phyloP scores from a whole-genome alignment of 2,329 filamentous ascomycete species.

The Metarhizium rileyi region DNA sequence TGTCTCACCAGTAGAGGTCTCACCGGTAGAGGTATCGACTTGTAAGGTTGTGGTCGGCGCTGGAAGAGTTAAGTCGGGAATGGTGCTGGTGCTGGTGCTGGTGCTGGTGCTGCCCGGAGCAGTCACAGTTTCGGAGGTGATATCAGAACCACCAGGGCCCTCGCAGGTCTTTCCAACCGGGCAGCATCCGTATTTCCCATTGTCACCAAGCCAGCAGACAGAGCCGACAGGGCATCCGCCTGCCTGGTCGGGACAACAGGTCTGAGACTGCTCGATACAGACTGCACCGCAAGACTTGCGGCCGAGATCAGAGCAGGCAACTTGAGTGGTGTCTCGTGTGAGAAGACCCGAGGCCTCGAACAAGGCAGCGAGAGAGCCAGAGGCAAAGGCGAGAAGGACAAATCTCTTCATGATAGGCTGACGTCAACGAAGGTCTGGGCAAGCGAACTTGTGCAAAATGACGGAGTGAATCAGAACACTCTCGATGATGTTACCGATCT shows the following conservation, averaged over 20 bases:
- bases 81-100: too few relatives aligned
- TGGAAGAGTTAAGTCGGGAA: too few relatives aligned
- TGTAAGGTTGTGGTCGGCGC: too few relatives aligned
- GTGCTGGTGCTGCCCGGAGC: slow-evolving; percentile 9
- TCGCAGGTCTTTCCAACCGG: slow-evolving; percentile 16
- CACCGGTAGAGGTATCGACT: too few relatives aligned
- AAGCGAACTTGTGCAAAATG: neutral
- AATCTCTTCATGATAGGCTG: slow-evolving; percentile 1
- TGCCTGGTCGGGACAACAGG: slow-evolving; percentile 19
- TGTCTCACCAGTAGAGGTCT: neutral
- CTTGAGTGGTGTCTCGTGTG: slow-evolving; percentile 3
- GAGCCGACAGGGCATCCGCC: slow-evolving; percentile 18
- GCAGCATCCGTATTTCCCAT: slow-evolving; percentile 21
- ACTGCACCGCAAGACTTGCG: slow-evolving; percentile 18
- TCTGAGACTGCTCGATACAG: slow-evolving; percentile 18
- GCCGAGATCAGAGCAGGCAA: slow-evolving; percentile 15
- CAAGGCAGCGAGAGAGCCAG: neutral
- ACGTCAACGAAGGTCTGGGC: neutral
- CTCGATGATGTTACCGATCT: neutral
- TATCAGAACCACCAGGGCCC: slow-evolving; percentile 14
- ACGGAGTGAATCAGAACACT: neutral
- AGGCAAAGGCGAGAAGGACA: neutral
- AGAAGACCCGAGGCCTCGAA: neutral
- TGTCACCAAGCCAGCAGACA: slow-evolving; percentile 17
- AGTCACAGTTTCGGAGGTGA: slow-evolving; percentile 6